Conservation (phyloP, 495 filamentous ascomycete species). For the Neurospora sp. region DNA sequence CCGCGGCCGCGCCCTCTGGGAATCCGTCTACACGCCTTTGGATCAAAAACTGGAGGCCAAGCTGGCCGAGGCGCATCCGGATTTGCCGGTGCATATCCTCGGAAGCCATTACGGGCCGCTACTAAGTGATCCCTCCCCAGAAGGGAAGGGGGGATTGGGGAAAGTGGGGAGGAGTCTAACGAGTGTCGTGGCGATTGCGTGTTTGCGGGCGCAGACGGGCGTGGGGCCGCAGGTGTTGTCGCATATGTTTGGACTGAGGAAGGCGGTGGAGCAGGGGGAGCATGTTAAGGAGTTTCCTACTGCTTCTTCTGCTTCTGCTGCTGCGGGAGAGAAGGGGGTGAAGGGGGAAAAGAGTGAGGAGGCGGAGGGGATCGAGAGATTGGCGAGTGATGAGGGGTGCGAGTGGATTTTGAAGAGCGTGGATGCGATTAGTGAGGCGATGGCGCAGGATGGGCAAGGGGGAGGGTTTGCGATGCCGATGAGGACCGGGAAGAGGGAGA, state of each 20-base stretch:
- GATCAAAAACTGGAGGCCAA: constrained; percentile 56
- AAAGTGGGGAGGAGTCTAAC: constrained; percentile 54
- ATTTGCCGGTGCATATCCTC: constrained; percentile 68
- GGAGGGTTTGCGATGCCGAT: constrained; percentile 50
- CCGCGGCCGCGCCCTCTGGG: constrained; percentile 56
- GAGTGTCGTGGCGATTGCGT: constrained; percentile 58
- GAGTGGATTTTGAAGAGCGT: constrained; percentile 61
- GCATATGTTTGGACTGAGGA: constrained; percentile 65
- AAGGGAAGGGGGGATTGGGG: constrained; percentile 30
- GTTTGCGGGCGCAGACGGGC: constrained; percentile 62
- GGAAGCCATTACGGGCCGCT: constrained; percentile 59
- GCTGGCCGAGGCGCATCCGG: constrained; percentile 60
- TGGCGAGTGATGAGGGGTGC: constrained; percentile 64
- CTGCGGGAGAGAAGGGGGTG: neutral
- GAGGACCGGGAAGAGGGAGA: neutral
- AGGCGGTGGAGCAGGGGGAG: constrained; percentile 58
- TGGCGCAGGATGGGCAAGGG: constrained; percentile 35
- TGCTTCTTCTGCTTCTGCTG: neutral
- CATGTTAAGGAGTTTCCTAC: constrained; percentile 35
- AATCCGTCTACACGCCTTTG: constrained; percentile 62
- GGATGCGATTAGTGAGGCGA: constrained; percentile 55
- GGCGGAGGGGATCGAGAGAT: constrained; percentile 21
- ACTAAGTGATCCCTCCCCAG: constrained; percentile 47
- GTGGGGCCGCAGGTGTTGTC: constrained; percentile 69
- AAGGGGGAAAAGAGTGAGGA: constrained; percentile 7